Percentiles rank a stretch among this genome's conserved stretches.
phyloP scores from a whole-genome alignment of 768 basidiomycete species.

The Termitomyces sp. region DNA sequence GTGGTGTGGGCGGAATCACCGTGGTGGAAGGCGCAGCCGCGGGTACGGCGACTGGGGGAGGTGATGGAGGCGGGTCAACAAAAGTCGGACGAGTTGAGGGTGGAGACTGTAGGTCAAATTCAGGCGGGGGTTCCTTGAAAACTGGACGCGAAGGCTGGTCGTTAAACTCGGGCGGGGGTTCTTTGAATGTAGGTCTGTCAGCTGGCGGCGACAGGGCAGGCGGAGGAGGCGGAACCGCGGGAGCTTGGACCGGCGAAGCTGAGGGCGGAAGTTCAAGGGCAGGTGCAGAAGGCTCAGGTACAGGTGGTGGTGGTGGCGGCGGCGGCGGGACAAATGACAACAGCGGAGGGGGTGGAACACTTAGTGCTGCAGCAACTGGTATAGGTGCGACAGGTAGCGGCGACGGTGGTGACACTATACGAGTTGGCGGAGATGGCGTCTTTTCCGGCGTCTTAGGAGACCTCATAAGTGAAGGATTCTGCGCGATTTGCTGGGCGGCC shows the following conservation, averaged over 20 bases:
- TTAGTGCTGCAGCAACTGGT: neutral
- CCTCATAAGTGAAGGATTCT: conserved; percentile 39
- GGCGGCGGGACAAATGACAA: conserved; percentile 15
- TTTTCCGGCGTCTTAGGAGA: conserved; percentile 28
- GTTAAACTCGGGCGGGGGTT: conserved; percentile 52
- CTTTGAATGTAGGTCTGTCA: conserved; percentile 40
- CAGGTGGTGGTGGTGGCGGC: conserved; percentile 12
- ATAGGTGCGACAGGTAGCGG: conserved; percentile 13
- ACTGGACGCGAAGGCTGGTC: conserved; percentile 33
- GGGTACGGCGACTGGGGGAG: conserved; percentile 35
- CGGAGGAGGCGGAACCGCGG: conserved; percentile 18
- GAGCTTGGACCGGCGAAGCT: conserved; percentile 24
- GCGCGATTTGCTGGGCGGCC: conserved; percentile 61
- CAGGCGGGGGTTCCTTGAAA: conserved; percentile 64
- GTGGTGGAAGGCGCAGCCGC: conserved; percentile 33
- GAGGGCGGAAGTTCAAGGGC: conserved; percentile 16
- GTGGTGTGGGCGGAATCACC: conserved; percentile 50
- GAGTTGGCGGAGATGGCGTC: conserved; percentile 22
- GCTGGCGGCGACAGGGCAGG: conserved; percentile 18
- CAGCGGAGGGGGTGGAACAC: conserved; percentile 5
- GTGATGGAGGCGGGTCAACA: conserved; percentile 33
- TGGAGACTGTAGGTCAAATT: conserved; percentile 36
- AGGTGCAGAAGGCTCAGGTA: conserved; percentile 17
- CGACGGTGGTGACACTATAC: conserved; percentile 13
- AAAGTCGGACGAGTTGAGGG: conserved; percentile 35